Evolutionary conservation across 495 filamentous ascomycete genomes (phyloP), one percentile per base, ranked within the genome.

Genomic region (Xylaria bambusicola): DNA sequence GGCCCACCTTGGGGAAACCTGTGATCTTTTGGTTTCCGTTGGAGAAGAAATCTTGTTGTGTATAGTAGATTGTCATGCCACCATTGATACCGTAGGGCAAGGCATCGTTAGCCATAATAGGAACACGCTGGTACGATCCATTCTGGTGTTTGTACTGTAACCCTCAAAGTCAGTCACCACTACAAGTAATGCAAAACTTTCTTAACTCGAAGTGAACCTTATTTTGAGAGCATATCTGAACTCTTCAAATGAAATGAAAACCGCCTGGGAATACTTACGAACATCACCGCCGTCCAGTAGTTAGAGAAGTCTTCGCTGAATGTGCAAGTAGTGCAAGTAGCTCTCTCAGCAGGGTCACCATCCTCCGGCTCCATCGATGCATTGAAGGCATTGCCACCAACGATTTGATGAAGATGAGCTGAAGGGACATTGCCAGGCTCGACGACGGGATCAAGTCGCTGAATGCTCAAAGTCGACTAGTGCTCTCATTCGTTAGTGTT

Each of bases 21-120:
- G 76, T 81, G 42, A 82, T 81, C 73, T 78, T 75, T 15, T 69
- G 60, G 59, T 78, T 76, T 24, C 67, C 75, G 59, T 80, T 75
- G 2, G 71, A 74, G 52, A 63, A 76, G 35, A 76, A 74, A 60
- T 79, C 72, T 50, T 79, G 77, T 64, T 81, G 77, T 8, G 80
- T 81, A 58, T 81, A 82, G 67, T 82, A 82, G 21, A 81, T 69
- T 8, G 80, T 82, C 75, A 82, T 79, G 50, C 80, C 80, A 6
- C 80, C 80, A 56, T 77, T 76, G 63, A 80, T 76, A 23, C 76
- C 75, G 62, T 72, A 65, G 18, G 77, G 75, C 41, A 80, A 68
- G n/a, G 74, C 76, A 18, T 73, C 68, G 64, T 81, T 80, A 42
- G 75, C 73, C 68, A 79, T 75, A 57, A 76, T 73, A 15, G 78